Conservation (phyloP, 371 early-diverging fungal species). For the Actinomortierella ambigua region DNA sequence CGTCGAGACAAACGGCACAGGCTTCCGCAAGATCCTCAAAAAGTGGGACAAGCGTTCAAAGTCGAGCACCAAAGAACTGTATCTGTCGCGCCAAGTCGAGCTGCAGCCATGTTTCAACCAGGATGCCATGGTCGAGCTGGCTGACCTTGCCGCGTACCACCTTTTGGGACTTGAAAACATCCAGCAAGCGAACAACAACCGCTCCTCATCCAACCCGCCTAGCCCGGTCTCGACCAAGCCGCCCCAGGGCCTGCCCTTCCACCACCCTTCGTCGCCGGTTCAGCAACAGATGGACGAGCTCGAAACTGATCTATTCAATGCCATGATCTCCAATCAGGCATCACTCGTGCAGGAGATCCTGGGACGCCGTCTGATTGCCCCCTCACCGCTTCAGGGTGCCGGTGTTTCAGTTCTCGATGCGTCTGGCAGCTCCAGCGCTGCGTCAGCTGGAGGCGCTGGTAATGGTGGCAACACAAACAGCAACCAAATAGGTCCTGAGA, state of each 20-base stretch:
- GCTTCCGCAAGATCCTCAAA: conserved; percentile 96
- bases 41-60: conserved; percentile 98
- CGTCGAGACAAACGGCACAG: conserved; percentile 94
- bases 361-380: conserved; percentile 51
- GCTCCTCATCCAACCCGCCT: conserved; percentile 25
- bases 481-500: conserved; percentile 30
- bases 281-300: conserved; percentile 42
- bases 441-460: not conserved
- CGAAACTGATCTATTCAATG: conserved; percentile 48
- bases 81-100: conserved; percentile 92
- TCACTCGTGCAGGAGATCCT: conserved; percentile 63
- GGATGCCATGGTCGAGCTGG: conserved; percentile 85
- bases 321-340: conserved; percentile 56
- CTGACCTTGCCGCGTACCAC: conserved; percentile 74
- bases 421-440: no score
- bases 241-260: conserved; percentile 6
- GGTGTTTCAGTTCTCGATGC: no score
- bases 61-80: conserved; percentile 93
- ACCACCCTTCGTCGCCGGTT: conserved; percentile 18
- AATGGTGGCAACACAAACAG: conserved; percentile 1
- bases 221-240: conserved; percentile 29
- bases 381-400: not conserved
- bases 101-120: conserved; percentile 96
- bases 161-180: conserved; percentile 34
- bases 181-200: conserved; percentile 11